These are phyloP conservation scores for Brachypodium distachyon DNA, from an alignment of 202 grass and related monocot species.

Conservation along the genomic window DNA sequence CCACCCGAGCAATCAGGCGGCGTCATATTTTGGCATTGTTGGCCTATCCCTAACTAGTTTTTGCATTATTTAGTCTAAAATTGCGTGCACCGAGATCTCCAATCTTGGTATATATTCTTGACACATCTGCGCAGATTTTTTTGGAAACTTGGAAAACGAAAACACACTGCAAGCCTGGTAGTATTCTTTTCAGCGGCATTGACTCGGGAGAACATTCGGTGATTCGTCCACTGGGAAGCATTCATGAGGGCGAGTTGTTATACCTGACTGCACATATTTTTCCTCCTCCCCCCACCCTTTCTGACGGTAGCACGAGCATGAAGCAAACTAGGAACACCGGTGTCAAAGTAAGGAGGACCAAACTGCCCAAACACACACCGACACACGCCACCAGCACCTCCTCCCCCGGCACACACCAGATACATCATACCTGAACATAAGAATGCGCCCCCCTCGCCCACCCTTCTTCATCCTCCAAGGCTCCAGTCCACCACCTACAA, in stretches of 20 bases:
- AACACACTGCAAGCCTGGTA: not conserved
- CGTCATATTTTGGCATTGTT: constrained; percentile 4
- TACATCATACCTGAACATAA: constrained; percentile 20
- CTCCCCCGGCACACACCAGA: not conserved
- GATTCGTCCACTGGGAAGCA: not conserved
- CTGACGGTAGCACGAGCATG: not conserved
- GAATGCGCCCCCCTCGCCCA: not conserved
- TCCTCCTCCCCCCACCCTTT: not conserved
- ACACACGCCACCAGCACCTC: constrained; percentile 25
- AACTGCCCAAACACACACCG: constrained; percentile 3
- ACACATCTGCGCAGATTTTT: no score
- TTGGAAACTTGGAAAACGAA: no score
- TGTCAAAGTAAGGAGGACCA: constrained; percentile 18
- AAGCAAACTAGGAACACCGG: not conserved
- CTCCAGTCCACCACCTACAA: not conserved
- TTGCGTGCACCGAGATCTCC: not conserved
- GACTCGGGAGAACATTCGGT: constrained; percentile 4
- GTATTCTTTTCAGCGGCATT: not conserved
- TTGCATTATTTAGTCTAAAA: not conserved
- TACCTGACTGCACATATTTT: not conserved
- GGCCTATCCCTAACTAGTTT: not conserved
- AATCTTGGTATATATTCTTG: no score
- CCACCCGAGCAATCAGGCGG: not conserved
- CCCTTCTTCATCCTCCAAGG: constrained; percentile 16
- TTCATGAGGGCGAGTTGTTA: not conserved